Percentiles rank a stretch among this genome's conserved stretches.
phyloP scores from a whole-genome alignment of 2,329 filamentous ascomycete species.

The Ascochyta fabae region DNA sequence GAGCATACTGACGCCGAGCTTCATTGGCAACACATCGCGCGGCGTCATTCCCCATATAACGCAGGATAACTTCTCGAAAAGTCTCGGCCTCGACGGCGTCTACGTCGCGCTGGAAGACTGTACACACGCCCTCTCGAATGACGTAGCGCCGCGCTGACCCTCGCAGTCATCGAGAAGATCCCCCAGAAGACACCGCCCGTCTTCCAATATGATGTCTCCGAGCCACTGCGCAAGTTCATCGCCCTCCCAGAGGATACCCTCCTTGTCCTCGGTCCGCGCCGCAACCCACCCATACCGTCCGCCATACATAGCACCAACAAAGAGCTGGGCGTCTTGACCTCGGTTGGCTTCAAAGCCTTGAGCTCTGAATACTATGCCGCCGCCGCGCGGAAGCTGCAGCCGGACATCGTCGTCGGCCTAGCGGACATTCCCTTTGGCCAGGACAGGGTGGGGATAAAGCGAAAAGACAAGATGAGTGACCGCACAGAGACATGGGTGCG shows the following conservation, averaged over 20 bases:
- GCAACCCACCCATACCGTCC: slow-evolving; percentile 75
- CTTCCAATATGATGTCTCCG: slow-evolving; percentile 56
- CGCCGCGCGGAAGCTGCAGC: slow-evolving; percentile 68
- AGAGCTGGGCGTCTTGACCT: slow-evolving; percentile 80
- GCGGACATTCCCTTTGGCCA: slow-evolving; percentile 73
- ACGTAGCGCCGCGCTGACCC: slow-evolving; percentile 44
- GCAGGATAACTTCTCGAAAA: slow-evolving; percentile 76
- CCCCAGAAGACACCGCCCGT: slow-evolving; percentile 58
- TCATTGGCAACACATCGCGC: slow-evolving; percentile 79
- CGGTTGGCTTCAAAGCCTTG: slow-evolving; percentile 80
- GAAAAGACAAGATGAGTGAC: slow-evolving; percentile 82
- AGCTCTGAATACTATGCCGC: slow-evolving; percentile 73
- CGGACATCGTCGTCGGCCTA: slow-evolving; percentile 81
- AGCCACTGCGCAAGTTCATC: slow-evolving; percentile 76
- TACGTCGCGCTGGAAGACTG: slow-evolving; percentile 93
- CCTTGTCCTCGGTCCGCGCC: slow-evolving; percentile 77
- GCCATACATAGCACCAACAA: slow-evolving; percentile 73
- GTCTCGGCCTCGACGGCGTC: slow-evolving; percentile 70
- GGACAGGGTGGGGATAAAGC: slow-evolving; percentile 68
- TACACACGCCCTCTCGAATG: slow-evolving; percentile 57
- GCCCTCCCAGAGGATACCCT: slow-evolving; percentile 69
- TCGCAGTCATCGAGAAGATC: slow-evolving; percentile 68
- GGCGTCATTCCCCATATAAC: slow-evolving; percentile 87
- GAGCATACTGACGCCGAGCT: slow-evolving; percentile 81
- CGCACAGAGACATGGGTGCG: slow-evolving; percentile 83